These are phyloP conservation scores for Agrostemma githago DNA, from an alignment of 148 eudicot genomes.

Conservation along the genomic window DNA sequence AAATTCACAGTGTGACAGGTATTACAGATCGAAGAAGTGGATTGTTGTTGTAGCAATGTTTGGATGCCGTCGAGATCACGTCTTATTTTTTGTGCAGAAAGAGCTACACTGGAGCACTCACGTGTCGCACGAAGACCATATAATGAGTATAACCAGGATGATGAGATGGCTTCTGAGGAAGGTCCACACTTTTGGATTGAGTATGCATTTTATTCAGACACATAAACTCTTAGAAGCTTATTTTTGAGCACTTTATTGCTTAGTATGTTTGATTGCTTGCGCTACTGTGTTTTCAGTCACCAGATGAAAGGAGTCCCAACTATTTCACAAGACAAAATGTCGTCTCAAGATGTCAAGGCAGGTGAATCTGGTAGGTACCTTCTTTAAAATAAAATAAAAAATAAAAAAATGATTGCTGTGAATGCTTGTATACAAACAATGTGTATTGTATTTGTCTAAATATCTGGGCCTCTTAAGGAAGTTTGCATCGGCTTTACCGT, in stretches of 20 bases:
- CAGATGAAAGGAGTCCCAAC: slow-evolving; percentile 28
- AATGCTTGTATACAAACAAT: not conserved
- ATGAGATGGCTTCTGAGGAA: slow-evolving; percentile 26
- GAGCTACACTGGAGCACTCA: slow-evolving; percentile 28
- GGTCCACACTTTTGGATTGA: slow-evolving; percentile 27
- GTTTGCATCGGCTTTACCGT: not conserved
- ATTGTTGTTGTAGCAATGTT: slow-evolving; percentile 10
- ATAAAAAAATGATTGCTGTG: not conserved
- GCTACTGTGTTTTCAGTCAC: slow-evolving; percentile 39
- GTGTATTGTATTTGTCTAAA: not conserved
- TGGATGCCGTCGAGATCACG: not conserved
- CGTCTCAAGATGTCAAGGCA: slow-evolving; percentile 20
- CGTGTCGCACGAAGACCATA: slow-evolving; percentile 17
- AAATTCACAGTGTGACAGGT: slow-evolving; percentile 29
- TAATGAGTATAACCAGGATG: slow-evolving; percentile 21
- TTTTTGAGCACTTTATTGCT: slow-evolving; percentile 6
- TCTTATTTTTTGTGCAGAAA: slow-evolving; percentile 34
- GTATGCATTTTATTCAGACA: slow-evolving; percentile 31
- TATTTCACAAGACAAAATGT: slow-evolving; percentile 10
- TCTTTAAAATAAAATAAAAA: not conserved
- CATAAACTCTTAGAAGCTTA: not conserved
- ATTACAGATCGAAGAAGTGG: slow-evolving; percentile 8
- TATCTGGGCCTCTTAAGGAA: not conserved
- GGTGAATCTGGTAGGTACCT: slow-evolving; percentile 5
- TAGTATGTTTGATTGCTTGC: slow-evolving; percentile 8